phyloP scores from a whole-genome alignment of 2,329 filamentous ascomycete species.

The Dothistroma pini region DNA sequence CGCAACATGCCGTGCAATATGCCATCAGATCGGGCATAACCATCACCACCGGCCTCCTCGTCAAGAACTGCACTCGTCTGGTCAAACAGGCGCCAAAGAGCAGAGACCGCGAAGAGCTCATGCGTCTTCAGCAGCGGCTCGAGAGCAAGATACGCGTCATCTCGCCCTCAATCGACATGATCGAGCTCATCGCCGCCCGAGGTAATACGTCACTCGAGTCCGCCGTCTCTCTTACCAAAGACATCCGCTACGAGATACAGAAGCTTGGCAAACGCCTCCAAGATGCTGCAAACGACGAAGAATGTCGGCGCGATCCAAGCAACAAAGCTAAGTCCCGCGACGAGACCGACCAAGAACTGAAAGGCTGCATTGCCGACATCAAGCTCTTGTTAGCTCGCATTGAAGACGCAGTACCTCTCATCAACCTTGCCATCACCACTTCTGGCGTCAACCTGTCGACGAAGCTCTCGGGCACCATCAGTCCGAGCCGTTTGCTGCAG shows the following conservation, averaged over 20 bases:
- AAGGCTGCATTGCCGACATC: constrained; percentile 69
- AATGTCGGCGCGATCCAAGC: constrained; percentile 47
- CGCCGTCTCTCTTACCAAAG: constrained; percentile 76
- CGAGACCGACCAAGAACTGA: constrained; percentile 62
- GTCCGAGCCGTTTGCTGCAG: constrained; percentile 84
- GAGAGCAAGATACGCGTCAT: constrained; percentile 90
- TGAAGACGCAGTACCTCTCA: constrained; percentile 84
- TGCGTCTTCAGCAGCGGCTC: constrained; percentile 66
- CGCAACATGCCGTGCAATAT: constrained; percentile 84
- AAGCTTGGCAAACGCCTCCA: constrained; percentile 71
- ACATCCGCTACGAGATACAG: constrained; percentile 78
- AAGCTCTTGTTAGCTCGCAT: constrained; percentile 71
- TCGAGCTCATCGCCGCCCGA: constrained; percentile 77
- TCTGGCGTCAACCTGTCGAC: constrained; percentile 85
- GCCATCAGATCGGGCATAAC: constrained; percentile 83
- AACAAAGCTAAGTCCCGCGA: constrained; percentile 50
- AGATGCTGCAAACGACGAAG: constrained; percentile 62
- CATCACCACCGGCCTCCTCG: constrained; percentile 79
- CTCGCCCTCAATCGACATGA: constrained; percentile 85
- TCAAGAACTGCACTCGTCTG: constrained; percentile 74
- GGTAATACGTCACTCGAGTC: constrained; percentile 81
- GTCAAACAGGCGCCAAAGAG: constrained; percentile 73
- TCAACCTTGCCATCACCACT: constrained; percentile 90
- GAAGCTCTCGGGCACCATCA: constrained; percentile 74
- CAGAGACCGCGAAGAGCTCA: constrained; percentile 64